Evolutionary conservation across 2,329 filamentous ascomycete genomes (phyloP).

Genomic region (Diplodia mutila): DNA sequence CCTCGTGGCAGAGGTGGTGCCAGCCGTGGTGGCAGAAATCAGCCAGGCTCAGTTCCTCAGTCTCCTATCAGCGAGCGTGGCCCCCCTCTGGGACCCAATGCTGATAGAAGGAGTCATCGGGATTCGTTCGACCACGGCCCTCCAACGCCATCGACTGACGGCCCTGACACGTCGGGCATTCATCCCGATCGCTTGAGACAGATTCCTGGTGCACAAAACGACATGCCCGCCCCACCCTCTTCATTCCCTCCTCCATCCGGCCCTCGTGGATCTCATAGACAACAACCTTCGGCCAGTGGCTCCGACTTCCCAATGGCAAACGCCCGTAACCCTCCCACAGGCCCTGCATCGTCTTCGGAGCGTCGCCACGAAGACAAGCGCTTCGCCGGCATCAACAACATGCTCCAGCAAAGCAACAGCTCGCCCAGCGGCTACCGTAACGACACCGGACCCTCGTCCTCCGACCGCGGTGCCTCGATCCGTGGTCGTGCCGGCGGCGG

Average conservation of each 20-base stretch:
- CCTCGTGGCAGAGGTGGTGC: constrained; percentile 52
- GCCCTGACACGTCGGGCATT: constrained; percentile 50
- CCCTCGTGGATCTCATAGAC: constrained; percentile 34
- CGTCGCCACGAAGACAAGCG: constrained; percentile 26
- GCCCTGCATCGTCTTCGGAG: constrained; percentile 33
- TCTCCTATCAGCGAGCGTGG: constrained; percentile 25
- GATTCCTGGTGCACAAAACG: constrained; percentile 41
- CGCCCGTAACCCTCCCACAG: constrained; percentile 39
- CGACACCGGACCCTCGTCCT: constrained; percentile 16
- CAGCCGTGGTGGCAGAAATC: constrained; percentile 36
- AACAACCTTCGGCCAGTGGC: neutral
- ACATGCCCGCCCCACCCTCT: constrained; percentile 31
- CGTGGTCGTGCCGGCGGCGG: constrained; percentile 32
- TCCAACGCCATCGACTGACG: constrained; percentile 30
- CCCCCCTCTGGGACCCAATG: constrained; percentile 33
- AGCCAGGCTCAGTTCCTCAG: constrained; percentile 21
- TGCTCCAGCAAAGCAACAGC: constrained; percentile 20
- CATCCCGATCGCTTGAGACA: constrained; percentile 59
- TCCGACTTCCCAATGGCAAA: constrained; percentile 32
- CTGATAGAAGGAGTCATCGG: constrained; percentile 26
- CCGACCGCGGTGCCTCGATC: constrained; percentile 33
- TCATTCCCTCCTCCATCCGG: constrained; percentile 34
- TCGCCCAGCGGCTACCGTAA: constrained; percentile 25
- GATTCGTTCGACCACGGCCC: constrained; percentile 32
- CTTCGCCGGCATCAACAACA: constrained; percentile 23